These are phyloP conservation scores for Sporothrix luriei DNA, from an alignment of 2,329 filamentous ascomycete genomes.

Conservation along the genomic window DNA sequence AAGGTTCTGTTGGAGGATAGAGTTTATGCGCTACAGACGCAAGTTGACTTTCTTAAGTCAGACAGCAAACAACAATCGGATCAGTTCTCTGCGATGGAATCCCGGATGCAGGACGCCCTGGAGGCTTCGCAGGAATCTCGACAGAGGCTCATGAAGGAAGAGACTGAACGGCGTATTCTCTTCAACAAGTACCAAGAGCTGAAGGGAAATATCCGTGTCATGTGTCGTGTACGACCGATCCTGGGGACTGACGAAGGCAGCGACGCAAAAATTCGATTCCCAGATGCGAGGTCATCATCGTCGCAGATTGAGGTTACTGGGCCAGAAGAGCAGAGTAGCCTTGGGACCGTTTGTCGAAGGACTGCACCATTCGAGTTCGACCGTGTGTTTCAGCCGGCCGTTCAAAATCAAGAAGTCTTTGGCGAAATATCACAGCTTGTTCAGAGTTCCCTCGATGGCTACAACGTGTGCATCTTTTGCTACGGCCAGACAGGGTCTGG, in stretches of 20 bases:
- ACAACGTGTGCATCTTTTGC: constrained; percentile 98
- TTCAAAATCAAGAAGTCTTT: constrained; percentile 84
- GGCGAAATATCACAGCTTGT: constrained; percentile 96
- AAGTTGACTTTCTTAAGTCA: constrained; percentile 86
- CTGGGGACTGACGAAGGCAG: constrained; percentile 62
- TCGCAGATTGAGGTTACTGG: constrained; percentile 85
- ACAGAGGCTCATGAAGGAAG: constrained; percentile 85
- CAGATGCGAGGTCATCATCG: constrained; percentile 79
- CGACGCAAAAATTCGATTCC: constrained; percentile 75
- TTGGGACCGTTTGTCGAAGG: constrained; percentile 74
- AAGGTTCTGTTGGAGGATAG: constrained; percentile 72
- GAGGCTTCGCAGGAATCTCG: constrained; percentile 69
- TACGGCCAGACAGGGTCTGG: constrained; percentile 97
- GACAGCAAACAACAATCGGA: constrained; percentile 87
- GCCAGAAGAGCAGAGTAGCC: constrained; percentile 78
- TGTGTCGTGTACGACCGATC: constrained; percentile 88
- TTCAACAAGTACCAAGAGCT: constrained; percentile 98
- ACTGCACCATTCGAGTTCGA: constrained; percentile 89
- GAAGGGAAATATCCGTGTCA: constrained; percentile 97
- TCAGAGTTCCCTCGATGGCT: constrained; percentile 93
- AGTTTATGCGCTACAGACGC: constrained; percentile 73
- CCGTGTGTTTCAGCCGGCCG: constrained; percentile 78
- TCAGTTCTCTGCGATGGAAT: constrained; percentile 79
- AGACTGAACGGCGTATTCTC: constrained; percentile 83
- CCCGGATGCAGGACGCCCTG: constrained; percentile 76